Base-by-base conservation (phyloP, 176 grass and related monocot species). In the Zizania latifolia region DNA sequence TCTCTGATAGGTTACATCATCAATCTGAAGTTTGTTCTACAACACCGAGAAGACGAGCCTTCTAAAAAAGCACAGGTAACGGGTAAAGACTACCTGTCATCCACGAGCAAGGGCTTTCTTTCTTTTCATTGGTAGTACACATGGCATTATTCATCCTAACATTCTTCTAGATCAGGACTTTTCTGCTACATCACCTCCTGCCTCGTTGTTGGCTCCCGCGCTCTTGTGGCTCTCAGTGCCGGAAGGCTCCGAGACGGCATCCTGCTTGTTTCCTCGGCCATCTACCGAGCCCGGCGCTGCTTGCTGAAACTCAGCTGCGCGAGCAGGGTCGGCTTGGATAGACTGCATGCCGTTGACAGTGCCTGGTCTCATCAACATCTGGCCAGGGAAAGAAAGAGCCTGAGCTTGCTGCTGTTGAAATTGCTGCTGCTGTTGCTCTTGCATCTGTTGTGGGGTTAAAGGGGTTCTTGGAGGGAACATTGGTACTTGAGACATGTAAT, bases 391-490 rank as follows among this genome's bases (percentile, higher is more conserved):
- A 33, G 82, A 2, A 62, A 88, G 89, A 60, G 68, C 89, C 31
- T 90, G 84, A 14, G 72, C 81, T 83, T 93, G 90, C 48, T 92
- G 89, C 75, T 93, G 87, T 71, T 89, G 86, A 37, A 89, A 69
- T 50, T 91, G 89, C 58, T 89, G 81, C 48, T 41, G 84, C 68
- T 91, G 89, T 68, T 92, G 92, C 73, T 89, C 89, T 85, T 61
- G 89, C 89, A 77, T 83, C 84, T 92, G 90, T 40, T 93, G 93
- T 10, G 90, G 93, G 40, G 78, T 94, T 71, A 92, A 59, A 22
- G 91, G 87, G 30, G 84, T 84, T 82, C 95, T 87, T 74, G 94
- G 88, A 71, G 91, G 91, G 74, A 99, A 89, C 69, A 87, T 86
- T 10, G 86, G 83, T 79, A 80, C 75, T 43, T 88, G 92, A 4